Evolutionary conservation across 139 green algal species (phyloP).

Genomic region (Haematococcus lacustris): DNA sequence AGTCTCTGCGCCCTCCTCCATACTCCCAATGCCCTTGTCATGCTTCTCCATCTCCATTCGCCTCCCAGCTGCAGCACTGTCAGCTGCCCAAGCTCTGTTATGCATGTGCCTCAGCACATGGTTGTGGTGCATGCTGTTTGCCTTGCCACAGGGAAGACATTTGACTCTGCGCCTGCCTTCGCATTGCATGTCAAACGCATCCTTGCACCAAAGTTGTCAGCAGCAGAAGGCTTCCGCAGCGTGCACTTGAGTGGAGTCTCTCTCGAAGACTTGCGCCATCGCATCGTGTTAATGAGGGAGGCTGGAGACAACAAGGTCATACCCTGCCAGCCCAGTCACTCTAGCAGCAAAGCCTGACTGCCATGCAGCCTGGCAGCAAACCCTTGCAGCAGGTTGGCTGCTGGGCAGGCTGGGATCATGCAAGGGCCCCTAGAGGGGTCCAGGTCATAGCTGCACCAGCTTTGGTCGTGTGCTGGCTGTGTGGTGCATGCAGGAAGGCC

Average conservation of each 20-base stretch:
- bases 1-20: not conserved
- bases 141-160: not conserved
- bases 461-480: not conserved
- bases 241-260: no score
- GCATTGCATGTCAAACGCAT: no score
- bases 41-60: not conserved
- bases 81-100: not conserved
- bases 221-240: no score
- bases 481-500: not conserved
- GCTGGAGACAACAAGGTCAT: no score
- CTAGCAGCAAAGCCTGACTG: no score
- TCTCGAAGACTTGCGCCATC: not conserved
- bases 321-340: no score
- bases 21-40: not conserved
- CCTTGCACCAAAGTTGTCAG: no score
- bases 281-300: not conserved
- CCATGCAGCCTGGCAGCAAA: no score
- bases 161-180: not conserved
- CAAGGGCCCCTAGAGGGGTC: no score
- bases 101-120: no score
- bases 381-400: no score
- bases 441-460: not conserved
- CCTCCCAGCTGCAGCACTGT: not conserved
- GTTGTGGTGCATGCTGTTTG: not conserved
- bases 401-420: no score